phyloP scores from a whole-genome alignment of 257 asterid genomes.

The Forsythia suspensa region DNA sequence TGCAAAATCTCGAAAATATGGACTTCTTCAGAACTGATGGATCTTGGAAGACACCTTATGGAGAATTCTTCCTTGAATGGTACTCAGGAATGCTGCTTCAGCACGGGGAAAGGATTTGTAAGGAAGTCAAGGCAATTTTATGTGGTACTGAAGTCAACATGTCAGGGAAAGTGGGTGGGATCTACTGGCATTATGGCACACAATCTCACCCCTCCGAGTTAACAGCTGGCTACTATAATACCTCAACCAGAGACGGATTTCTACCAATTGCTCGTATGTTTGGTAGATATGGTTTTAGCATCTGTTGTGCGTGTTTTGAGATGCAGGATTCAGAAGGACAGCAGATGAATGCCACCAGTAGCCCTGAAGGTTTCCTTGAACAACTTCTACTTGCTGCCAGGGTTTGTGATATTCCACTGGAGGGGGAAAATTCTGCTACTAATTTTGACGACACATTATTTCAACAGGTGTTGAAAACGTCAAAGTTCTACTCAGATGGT shows the following conservation, averaged over 20 bases:
- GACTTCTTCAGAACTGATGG: conserved; percentile 56
- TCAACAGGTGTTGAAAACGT: conserved; percentile 61
- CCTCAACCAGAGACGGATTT: conserved; percentile 56
- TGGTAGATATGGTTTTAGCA: conserved; percentile 54
- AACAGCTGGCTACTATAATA: conserved; percentile 68
- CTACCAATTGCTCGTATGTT: conserved; percentile 57
- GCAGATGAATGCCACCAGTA: conserved; percentile 44
- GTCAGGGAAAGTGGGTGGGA: conserved; percentile 63
- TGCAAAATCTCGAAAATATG: conserved; percentile 55
- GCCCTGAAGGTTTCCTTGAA: conserved; percentile 62
- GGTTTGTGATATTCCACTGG: conserved; percentile 53
- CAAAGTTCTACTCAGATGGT: conserved; percentile 54
- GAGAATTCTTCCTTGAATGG: conserved; percentile 77
- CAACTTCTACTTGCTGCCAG: conserved; percentile 57
- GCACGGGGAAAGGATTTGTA: conserved; percentile 77
- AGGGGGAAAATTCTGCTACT: conserved; percentile 54
- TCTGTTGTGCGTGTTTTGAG: conserved; percentile 66
- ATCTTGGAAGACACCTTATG: conserved; percentile 61
- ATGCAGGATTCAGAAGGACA: conserved; percentile 52
- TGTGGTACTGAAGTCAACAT: conserved; percentile 52
- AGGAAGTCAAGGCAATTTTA: conserved; percentile 64
- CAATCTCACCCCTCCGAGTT: conserved; percentile 67
- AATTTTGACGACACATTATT: conserved; percentile 59
- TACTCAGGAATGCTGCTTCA: conserved; percentile 65
- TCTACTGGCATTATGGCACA: conserved; percentile 59